These are phyloP conservation scores for Acanthamoeba divionensis DNA, from an alignment of 208 protist genomes.

Conservation along the genomic window DNA sequence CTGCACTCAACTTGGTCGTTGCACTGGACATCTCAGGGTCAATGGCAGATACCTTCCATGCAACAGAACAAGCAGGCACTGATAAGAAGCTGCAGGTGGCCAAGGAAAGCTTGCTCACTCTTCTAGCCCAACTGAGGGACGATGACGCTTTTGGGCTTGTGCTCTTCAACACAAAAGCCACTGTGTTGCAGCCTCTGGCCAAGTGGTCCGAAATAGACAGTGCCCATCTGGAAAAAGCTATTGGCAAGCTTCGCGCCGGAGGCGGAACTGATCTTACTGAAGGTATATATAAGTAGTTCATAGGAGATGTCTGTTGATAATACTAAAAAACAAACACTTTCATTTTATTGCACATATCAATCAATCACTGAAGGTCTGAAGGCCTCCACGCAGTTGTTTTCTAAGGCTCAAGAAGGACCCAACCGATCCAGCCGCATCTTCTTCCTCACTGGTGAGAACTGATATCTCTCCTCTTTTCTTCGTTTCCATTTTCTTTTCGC, in stretches of 20 bases:
- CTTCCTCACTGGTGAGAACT: slow-evolving; percentile 19
- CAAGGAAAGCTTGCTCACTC: slow-evolving; percentile 27
- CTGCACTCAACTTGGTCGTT: slow-evolving; percentile 27
- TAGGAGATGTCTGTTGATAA: neutral
- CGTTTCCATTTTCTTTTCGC: too few relatives aligned
- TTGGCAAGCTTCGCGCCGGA: neutral
- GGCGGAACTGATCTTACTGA: slow-evolving; percentile 14
- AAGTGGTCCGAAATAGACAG: neutral
- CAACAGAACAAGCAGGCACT: neutral
- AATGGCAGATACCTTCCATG: neutral
- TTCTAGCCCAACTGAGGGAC: neutral
- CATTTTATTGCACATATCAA: neutral
- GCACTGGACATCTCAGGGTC: slow-evolving; percentile 28
- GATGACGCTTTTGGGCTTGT: slow-evolving; percentile 31
- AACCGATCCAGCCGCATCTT: slow-evolving; percentile 7
- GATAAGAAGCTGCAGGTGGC: slow-evolving; percentile 22
- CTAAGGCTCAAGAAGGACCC: slow-evolving; percentile 2
- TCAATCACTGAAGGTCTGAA: neutral
- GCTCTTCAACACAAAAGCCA: slow-evolving; percentile 3
- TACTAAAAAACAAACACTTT: neutral
- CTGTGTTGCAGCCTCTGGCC: slow-evolving; percentile 9
- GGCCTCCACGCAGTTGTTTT: neutral
- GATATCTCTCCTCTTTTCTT: too few relatives aligned
- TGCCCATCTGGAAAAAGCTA: neutral
- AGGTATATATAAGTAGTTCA: neutral